Base-by-base conservation (phyloP, 805 yeast genomes). In the Kazachstania psychrophila region DNA sequence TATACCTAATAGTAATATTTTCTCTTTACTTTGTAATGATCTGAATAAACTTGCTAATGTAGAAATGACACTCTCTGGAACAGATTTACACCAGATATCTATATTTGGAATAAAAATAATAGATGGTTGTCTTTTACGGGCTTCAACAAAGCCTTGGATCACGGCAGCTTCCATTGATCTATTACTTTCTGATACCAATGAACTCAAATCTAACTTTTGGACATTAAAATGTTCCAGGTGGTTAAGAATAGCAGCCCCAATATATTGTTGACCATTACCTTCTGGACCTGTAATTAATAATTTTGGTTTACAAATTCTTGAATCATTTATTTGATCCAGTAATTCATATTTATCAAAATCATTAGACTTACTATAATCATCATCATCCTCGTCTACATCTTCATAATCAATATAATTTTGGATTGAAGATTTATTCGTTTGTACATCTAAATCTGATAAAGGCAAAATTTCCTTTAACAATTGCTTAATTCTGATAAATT, bases 261-360 rank as follows among this genome's bases (percentile, higher is more conserved):
- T 55, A 54, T 89, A 87, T 45, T 76, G 81, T 51, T 88, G 96
- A 1, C 97, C 99, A 57, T 73, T 73, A 0, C 97, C 96, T 11
- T 67, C 62, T 2, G 65, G 63, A 5, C 97, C 96, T 30, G 75
- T 61, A 2, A 92, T 66, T 19, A 87, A 61, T 23, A 92, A 60
- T 45, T 92, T 73, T 2, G 99, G 99, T 44, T 83, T 74, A 55
- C 78, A 88, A 1, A 83, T 67, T 43, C 96, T 67, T 3, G 92
- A 65, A 29, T 63, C 61, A 46, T 66, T 75, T 36, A 72, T 63
- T 31, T 61, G 48, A 27, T 65, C 65, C 25, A 72, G 55, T 20
- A 80, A 64, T 48, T 85, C 79, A 48, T 83, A 86, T 42, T 73
- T 72, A 8, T 70, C 64, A 58, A 87, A 79, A 1, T 87, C 82